Evolutionary conservation across 2,329 filamentous ascomycete species (phyloP), one percentile per base, ranked within the genome.

Genomic region (Rhynchosporium graminicola): DNA sequence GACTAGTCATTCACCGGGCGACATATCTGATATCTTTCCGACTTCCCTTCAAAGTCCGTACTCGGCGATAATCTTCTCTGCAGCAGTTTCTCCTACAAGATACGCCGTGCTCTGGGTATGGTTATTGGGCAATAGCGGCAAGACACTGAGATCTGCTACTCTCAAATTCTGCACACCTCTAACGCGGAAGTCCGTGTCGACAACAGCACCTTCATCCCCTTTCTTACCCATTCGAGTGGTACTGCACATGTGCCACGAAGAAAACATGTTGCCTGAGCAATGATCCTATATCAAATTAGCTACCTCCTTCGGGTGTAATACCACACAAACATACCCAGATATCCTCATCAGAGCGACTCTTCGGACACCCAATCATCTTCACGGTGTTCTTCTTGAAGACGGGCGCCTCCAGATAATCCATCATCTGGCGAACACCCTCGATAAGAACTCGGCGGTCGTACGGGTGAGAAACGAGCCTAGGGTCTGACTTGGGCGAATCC

Each of bases 401-500:
- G 1, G 78, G 77, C n/a, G 76, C 75, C n/a, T 77, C 74, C 0
- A 78, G 70, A 15, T 84, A 68, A 1, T 74, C 70, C 4, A 79
- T 70, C 0, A 72, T 72, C n/a, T 80, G 77, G n/a, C 78, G 77
- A 12, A 80, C 75, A 1, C 76, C 74, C 67, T 83, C 81, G 57
- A 83, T 79, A 10, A 80, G 79, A 3, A 74, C 77, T 7, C 77
- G 78, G 1, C 77, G 77, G 67, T 88, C 86, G 68, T 81, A 87
- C 0, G 82, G 79, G 54, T 84, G 78, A 0, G 74, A 74, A 1
- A 83, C 85, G 73, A 82, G 87, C 72, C 85, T 83, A 75, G 86
- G 88, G 54, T 78, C 77, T 66, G 91, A 87, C 3, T 81, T 74
- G 0, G 89, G 89, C 3, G 80, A 76, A 59, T 89, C 86, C 0